Conservation (phyloP, 495 filamentous ascomycete genomes). For the Acidiella bohemica region DNA sequence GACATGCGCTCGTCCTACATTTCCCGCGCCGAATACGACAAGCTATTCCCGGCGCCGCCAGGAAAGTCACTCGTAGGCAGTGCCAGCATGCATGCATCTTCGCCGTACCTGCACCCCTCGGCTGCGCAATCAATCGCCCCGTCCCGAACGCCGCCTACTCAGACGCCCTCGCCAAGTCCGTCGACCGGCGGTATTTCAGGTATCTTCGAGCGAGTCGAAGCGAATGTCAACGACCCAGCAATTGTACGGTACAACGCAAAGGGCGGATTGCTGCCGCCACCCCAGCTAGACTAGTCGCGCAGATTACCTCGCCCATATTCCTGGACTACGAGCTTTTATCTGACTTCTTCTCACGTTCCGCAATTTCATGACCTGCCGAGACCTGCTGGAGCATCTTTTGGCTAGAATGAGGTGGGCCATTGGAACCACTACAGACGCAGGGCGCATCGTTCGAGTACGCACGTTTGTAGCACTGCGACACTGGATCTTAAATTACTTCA, state of each 20-base stretch:
- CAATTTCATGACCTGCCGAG: slow-evolving; percentile 59
- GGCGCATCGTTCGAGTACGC: slow-evolving; percentile 81
- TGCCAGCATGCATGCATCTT: slow-evolving; percentile 29
- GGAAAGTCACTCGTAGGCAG: slow-evolving; percentile 26
- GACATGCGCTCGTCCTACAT: slow-evolving; percentile 41
- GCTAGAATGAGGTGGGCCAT: slow-evolving; percentile 82
- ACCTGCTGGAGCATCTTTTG: slow-evolving; percentile 70
- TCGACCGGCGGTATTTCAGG: slow-evolving; percentile 6
- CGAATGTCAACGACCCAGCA: slow-evolving; percentile 55
- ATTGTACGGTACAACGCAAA: slow-evolving; percentile 74
- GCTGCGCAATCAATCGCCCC: slow-evolving; percentile 31
- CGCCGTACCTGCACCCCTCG: slow-evolving; percentile 20
- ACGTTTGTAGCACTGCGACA: slow-evolving; percentile 94
- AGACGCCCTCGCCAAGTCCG: not conserved
- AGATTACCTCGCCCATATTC: slow-evolving; percentile 91
- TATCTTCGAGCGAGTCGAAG: slow-evolving; percentile 71
- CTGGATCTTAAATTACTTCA: slow-evolving; percentile 97
- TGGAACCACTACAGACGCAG: slow-evolving; percentile 63
- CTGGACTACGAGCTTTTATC: slow-evolving; percentile 96
- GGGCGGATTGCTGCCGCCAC: slow-evolving; percentile 76
- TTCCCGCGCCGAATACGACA: slow-evolving; percentile 36
- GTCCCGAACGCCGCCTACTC: slow-evolving; percentile 22
- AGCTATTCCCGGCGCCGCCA: slow-evolving; percentile 32
- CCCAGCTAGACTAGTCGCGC: slow-evolving; percentile 82
- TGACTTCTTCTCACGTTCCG: slow-evolving; percentile 94